phyloP scores from a whole-genome alignment of 306 rosid genomes.

The Abrus precatorius region DNA sequence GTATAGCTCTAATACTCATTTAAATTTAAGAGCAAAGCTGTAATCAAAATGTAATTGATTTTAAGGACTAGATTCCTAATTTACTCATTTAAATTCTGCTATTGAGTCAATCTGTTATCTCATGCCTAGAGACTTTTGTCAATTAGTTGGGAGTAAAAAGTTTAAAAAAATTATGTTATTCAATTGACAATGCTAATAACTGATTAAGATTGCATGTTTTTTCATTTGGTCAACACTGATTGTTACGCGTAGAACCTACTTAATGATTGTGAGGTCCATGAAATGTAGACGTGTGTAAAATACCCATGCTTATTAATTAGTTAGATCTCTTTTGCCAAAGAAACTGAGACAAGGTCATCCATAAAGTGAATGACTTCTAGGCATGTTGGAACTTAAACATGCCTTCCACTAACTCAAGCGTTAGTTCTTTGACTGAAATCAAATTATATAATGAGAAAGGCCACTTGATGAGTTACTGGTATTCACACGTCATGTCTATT shows the following conservation, averaged over 20 bases:
- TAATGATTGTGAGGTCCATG: background rate
- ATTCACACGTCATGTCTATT: conserved; percentile 2
- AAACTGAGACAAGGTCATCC: background rate
- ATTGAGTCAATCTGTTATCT: background rate
- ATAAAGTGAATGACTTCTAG: conserved; percentile 9
- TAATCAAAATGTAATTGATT: no score
- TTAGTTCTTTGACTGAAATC: conserved; percentile 1
- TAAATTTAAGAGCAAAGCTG: background rate
- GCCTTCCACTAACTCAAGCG: conserved; percentile 42
- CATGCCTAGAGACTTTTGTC: background rate
- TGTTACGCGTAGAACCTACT: background rate
- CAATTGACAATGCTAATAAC: background rate
- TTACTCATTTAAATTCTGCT: background rate
- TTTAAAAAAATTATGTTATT: background rate
- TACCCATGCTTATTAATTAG: background rate
- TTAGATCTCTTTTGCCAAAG: background rate
- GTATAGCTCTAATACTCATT: background rate
- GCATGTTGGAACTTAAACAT: conserved; percentile 37
- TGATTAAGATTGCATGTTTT: background rate
- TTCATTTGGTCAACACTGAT: no score
- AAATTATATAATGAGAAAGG: background rate
- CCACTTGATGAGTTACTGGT: background rate
- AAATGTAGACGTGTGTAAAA: background rate
- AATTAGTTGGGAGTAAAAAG: background rate
- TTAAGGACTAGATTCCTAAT: background rate